These are phyloP conservation scores for Colletotrichum sp. DNA, from an alignment of 2,329 filamentous ascomycete genomes.

Conservation along the genomic window DNA sequence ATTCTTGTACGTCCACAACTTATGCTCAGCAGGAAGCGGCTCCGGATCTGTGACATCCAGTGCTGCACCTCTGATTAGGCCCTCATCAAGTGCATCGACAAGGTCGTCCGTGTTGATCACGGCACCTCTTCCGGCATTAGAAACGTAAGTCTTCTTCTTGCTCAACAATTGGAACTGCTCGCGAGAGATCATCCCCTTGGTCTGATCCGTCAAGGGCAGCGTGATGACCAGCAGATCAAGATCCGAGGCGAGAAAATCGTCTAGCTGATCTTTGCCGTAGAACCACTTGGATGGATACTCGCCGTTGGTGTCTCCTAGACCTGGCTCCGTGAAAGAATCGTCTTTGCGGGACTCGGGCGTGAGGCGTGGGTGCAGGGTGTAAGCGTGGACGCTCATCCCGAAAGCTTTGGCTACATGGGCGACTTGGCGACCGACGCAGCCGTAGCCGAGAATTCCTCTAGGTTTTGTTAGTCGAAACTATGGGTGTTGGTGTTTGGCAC, in stretches of 20 bases:
- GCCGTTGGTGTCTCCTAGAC: conserved; percentile 62
- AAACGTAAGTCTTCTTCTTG: conserved; percentile 61
- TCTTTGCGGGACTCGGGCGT: conserved; percentile 71
- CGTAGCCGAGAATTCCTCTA: conserved; percentile 60
- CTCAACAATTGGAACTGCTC: conserved; percentile 53
- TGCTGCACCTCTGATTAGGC: conserved; percentile 70
- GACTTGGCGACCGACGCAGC: conserved; percentile 57
- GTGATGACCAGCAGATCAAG: conserved; percentile 60
- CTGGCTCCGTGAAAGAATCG: conserved; percentile 69
- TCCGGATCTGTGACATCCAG: conserved; percentile 83
- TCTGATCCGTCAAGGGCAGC: conserved; percentile 54
- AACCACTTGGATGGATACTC: conserved; percentile 55
- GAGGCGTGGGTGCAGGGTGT: conserved; percentile 72
- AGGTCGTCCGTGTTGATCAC: conserved; percentile 60
- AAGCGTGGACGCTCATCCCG: conserved; percentile 78
- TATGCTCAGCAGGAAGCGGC: conserved; percentile 71
- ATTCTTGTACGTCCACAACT: conserved; percentile 74
- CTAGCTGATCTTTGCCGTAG: conserved; percentile 51
- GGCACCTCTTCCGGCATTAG: conserved; percentile 72
- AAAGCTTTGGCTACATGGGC: conserved; percentile 65
- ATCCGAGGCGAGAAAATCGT: conserved; percentile 54
- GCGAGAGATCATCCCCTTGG: conserved; percentile 53
- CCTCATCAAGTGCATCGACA: conserved; percentile 65
- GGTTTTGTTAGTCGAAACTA: background rate
- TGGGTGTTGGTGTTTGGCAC: background rate